Evolutionary conservation across 768 basidiomycete species (phyloP).

Genomic region (Pholiota microspora): DNA sequence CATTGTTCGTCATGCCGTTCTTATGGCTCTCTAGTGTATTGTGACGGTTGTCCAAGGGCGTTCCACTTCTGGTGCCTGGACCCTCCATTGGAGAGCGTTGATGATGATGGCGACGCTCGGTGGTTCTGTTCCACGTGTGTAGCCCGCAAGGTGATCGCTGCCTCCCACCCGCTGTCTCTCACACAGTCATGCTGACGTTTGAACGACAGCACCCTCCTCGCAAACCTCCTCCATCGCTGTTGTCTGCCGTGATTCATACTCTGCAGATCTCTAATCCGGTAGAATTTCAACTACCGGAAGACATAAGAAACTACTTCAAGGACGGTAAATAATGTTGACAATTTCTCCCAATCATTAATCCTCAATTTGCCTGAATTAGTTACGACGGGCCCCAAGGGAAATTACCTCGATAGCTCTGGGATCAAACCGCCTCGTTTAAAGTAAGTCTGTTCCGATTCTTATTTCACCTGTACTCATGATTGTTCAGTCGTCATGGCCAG

Average conservation of each 20-base stretch:
- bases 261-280: conserved; percentile 67
- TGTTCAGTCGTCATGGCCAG: conserved; percentile 73
- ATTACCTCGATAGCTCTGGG: conserved; percentile 80
- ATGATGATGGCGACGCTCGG: conserved; percentile 74
- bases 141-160: conserved; percentile 56
- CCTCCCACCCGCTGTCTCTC: conserved; percentile 16
- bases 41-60: conserved; percentile 93
- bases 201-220: conserved; percentile 60
- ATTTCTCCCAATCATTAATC: conserved; percentile 17
- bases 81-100: conserved; percentile 87
- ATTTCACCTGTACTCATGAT: conserved; percentile 13
- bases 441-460: conserved; percentile 37
- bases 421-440: conserved; percentile 77
- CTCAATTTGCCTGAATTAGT: conserved; percentile 46
- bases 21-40: conserved; percentile 85
- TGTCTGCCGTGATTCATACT: conserved; percentile 71
- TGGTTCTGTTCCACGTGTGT: conserved; percentile 81
- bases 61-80: conserved; percentile 98
- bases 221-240: conserved; percentile 63
- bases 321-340: conserved; percentile 61
- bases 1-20: conserved; percentile 86
- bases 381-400: conserved; percentile 71
- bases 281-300: conserved; percentile 86
- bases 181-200: conserved; percentile 15
- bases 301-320: conserved; percentile 80